Evolutionary conservation across 202 grass and related monocot genomes (phyloP), one percentile per base, ranked within the genome.

Genomic region (Setaria italica): DNA sequence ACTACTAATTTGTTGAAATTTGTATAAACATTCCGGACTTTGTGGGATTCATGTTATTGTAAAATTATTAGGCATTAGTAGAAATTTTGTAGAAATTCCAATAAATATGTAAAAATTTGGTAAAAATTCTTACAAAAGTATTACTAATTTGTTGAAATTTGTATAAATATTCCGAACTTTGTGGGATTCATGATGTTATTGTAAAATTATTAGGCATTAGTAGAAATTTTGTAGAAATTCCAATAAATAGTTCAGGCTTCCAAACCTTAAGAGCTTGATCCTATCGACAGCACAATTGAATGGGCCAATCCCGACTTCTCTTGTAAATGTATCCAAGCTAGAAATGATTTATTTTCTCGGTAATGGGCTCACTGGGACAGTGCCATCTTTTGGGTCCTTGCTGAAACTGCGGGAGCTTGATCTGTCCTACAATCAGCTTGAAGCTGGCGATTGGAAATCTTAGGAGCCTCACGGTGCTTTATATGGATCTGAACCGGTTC

Each of bases 361-460:
- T 7, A 88, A 71, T 16, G 48, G 65, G 25, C 87, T 92, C 56
- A 83, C 57, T 8, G 87, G 91, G 16, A 15, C 47, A 46, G 34
- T 90, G 15, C 90, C 90, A 25, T 51, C 79, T 11, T 82, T 84
- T 19, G 84, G 84, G 42, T 80, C 87, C 51, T 80, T 92, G 45
- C 34, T 29, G 16, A 37, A 55, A 16, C 54, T 90, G 55, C 16
- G 4, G 9, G 6, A 56, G 6, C 65, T 92, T 67, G 48, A 78
- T 41, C 19, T 92, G 2, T 50, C 53, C 2, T 62, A 35, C 68
- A 94, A 94, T 76, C 75, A 89, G 12, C 86, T 91, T 11, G 46
- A 89, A 82, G 86, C 86, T 5, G 74, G 66, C 47, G 81, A 91
- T 12, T 89, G 75, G 90, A 35, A 84, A 87, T 4, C 76, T 92